Conservation (phyloP, 495 filamentous ascomycete genomes). For the Peziza echinospora region DNA sequence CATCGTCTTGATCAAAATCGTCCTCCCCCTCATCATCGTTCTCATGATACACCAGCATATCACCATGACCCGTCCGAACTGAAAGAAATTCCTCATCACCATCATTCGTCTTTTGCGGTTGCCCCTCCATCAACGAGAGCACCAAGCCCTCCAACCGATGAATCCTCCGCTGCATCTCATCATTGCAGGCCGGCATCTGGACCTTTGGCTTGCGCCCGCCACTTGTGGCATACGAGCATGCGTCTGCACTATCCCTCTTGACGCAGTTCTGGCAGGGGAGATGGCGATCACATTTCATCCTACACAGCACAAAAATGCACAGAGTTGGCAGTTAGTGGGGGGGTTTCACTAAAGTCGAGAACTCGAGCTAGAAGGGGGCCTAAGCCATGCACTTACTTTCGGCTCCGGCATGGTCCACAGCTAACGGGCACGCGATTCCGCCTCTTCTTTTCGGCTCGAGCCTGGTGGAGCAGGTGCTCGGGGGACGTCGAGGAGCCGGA, state of each 20-base stretch:
- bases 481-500: neutral
- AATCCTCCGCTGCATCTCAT: conserved; percentile 99
- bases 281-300: conserved; percentile 81
- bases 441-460: conserved; percentile 25
- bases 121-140: conserved; percentile 62
- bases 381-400: conserved; percentile 49
- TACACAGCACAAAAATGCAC: conserved; percentile 12
- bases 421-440: conserved; percentile 87
- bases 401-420: conserved; percentile 77
- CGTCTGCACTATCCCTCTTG: conserved; percentile 61
- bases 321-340: neutral
- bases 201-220: conserved; percentile 50
- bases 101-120: conserved; percentile 23
- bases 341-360: too few species aligned
- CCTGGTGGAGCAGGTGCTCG: neutral
- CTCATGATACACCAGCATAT: conserved; percentile 15
- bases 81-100: conserved; percentile 22
- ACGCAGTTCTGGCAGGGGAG: conserved; percentile 90
- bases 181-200: conserved; percentile 39
- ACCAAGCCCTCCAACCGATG: conserved; percentile 90
- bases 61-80: conserved; percentile 39
- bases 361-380: conserved; percentile 6
- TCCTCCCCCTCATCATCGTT: neutral
- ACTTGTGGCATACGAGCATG: conserved; percentile 76
- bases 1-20: conserved; percentile 6